Percentiles rank a stretch among this genome's conserved stretches.
Evolutionary conservation across 768 basidiomycete genomes (phyloP).

Genomic region (Mycena latifolia): DNA sequence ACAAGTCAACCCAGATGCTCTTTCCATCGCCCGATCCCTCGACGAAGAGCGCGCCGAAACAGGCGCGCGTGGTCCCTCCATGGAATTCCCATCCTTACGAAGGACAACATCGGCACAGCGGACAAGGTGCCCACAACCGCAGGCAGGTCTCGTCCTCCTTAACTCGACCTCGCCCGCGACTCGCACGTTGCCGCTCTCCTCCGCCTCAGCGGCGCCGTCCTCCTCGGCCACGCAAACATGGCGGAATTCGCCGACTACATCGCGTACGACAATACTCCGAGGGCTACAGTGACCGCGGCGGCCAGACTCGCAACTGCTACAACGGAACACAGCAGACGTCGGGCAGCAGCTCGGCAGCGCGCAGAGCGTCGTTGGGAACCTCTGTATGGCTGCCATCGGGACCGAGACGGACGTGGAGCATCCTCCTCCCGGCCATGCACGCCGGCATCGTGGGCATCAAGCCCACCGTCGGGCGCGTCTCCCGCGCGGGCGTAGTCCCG

Average conservation of each 20-base stretch:
- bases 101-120: slow-evolving; percentile 36
- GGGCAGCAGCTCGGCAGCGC: slow-evolving; percentile 19
- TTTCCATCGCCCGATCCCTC: slow-evolving; percentile 45
- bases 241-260: slow-evolving; percentile 22
- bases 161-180: slow-evolving; percentile 47
- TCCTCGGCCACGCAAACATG: slow-evolving; percentile 30
- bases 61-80: slow-evolving; percentile 50
- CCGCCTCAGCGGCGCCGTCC: slow-evolving; percentile 10
- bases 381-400: slow-evolving; percentile 18
- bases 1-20: slow-evolving; percentile 48
- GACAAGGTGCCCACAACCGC: slow-evolving; percentile 50
- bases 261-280: slow-evolving; percentile 21
- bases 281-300: slow-evolving; percentile 25
- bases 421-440: slow-evolving; percentile 16
- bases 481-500: slow-evolving; percentile 69
- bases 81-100: slow-evolving; percentile 49
- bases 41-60: slow-evolving; percentile 42
- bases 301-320: slow-evolving; percentile 23
- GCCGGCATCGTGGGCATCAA: slow-evolving; percentile 72
- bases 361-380: slow-evolving; percentile 19
- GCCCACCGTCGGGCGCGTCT: slow-evolving; percentile 70
- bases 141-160: slow-evolving; percentile 50
- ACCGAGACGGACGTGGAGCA: slow-evolving; percentile 28
- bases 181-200: slow-evolving; percentile 16
- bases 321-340: slow-evolving; percentile 22